Base-by-base conservation (phyloP, 2,329 filamentous ascomycete genomes). In the Dendryphion nanum region DNA sequence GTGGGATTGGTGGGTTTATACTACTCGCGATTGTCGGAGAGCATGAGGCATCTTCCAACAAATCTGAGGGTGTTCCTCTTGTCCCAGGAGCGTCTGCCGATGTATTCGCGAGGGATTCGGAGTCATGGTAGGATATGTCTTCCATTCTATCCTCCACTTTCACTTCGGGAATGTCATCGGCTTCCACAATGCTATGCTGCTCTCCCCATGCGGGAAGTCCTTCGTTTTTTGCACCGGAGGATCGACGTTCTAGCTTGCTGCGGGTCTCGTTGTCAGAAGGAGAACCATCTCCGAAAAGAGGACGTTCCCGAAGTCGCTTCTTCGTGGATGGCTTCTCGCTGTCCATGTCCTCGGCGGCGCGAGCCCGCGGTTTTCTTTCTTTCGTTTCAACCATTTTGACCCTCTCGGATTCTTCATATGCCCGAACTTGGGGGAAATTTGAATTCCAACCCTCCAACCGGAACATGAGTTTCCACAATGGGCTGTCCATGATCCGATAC, bases 401-500 rank as follows among this genome's bases (percentile, higher is more conserved):
- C 41, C 69, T 66, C 39, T 72, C 67, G 26, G 73, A 73, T 30
- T 77, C 74, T 62, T 94, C 87, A 48, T 81, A 89, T 2, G 71
- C 67, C 28, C 71, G 69, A 18, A 95, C 80, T 49, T 89, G 85
- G 7, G 55, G 50, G 35, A 66, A 61, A 45, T 90, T 75, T 5
- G 85, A 78, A 48, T 82, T 82, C 87, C 93, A 98, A 5, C 93
- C 93, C 68, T 97, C 90, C 6, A 82, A 69, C 23, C 83, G 77
- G 66, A 95, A 98, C 12, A 95, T 69, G 12, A 81, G 76, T 59
- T 88, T 84, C 93, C 93, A 98, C 18, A 97, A 70, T 44, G 86
- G 85, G 21, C 86, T 81, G 64, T 98, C 93, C 35, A 89, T 69
- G 5, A 91, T 84, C 14, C 93, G 75, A 14, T 79, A 76, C 46